Conservation (phyloP, 2,329 filamentous ascomycete genomes). For the Gaeumannomyces sp. region DNA sequence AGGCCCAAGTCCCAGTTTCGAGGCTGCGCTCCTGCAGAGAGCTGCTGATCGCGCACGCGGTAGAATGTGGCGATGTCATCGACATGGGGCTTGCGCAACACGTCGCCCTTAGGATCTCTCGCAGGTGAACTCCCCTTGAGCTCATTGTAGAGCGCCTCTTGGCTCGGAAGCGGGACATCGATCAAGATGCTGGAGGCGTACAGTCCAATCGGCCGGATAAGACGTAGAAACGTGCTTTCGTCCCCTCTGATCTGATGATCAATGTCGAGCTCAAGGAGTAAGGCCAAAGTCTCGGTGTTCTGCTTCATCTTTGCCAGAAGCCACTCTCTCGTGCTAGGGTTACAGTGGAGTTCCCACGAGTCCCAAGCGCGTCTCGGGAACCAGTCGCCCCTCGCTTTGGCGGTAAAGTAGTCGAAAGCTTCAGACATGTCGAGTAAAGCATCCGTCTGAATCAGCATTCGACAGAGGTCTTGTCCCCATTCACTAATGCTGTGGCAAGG, state of each 20-base stretch:
- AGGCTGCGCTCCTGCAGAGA: neutral
- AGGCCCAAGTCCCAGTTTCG: neutral
- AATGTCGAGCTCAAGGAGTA: neutral
- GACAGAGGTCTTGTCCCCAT: neutral
- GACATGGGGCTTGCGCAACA: neutral
- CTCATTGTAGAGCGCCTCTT: neutral
- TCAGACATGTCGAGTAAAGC: neutral
- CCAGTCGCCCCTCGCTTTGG: neutral
- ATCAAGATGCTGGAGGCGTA: neutral
- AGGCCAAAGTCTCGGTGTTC: neutral
- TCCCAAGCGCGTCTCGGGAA: neutral
- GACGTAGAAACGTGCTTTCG: neutral
- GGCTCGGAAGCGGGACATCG: neutral
- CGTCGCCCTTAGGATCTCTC: neutral
- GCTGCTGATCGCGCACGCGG: neutral
- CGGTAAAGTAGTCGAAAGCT: neutral
- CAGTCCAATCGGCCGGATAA: neutral
- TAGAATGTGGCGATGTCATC: neutral
- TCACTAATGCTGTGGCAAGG: neutral
- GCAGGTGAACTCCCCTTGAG: neutral
- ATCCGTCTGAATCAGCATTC: neutral
- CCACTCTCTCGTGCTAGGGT: neutral
- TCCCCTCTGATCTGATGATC: neutral
- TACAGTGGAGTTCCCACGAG: neutral
- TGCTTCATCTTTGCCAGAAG: neutral